Conservation (phyloP, 495 filamentous ascomycete genomes). For the Neurospora sp. region DNA sequence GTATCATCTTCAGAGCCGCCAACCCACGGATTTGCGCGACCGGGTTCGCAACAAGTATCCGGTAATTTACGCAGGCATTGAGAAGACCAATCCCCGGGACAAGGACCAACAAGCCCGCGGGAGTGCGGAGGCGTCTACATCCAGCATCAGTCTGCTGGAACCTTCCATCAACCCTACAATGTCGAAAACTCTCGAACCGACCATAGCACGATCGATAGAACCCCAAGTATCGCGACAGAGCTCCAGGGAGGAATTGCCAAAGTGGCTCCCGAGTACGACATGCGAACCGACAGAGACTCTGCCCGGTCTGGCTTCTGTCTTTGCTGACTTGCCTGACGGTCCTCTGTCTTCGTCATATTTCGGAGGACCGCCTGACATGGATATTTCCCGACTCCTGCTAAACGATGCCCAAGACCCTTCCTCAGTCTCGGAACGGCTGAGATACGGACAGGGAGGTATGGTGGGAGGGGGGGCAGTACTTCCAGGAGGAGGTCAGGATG, state of each 20-base stretch:
- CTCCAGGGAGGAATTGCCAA: constrained; percentile 32
- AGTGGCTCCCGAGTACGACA: constrained; percentile 18
- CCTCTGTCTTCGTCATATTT: constrained; percentile 8
- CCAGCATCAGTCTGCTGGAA: constrained; percentile 23
- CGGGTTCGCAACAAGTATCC: constrained; percentile 73
- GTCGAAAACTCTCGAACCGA: constrained; percentile 21
- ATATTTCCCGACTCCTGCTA: constrained; percentile 11
- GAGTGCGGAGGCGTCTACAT: constrained; percentile 10
- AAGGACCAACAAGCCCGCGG: constrained; percentile 7
- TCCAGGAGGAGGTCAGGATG: background rate
- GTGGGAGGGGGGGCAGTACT: background rate
- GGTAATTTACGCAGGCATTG: constrained; percentile 39
- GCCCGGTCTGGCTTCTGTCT: constrained; percentile 12
- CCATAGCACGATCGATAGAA: constrained; percentile 21
- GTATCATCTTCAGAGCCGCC: constrained; percentile 54
- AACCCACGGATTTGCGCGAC: constrained; percentile 73
- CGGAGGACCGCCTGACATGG: constrained; percentile 6
- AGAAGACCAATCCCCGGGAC: constrained; percentile 45
- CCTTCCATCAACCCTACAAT: constrained; percentile 29
- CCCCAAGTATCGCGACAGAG: constrained; percentile 26
- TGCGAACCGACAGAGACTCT: constrained; percentile 25
- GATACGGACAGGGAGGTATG: background rate
- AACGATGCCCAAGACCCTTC: background rate
- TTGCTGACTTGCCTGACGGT: background rate
- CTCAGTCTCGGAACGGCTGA: background rate